A percentile compares a stretch with the other conserved stretches of the same genome.
These are phyloP conservation scores for Aspergillus sp. DNA, from an alignment of 2,329 filamentous ascomycete species.

Conservation along the genomic window DNA sequence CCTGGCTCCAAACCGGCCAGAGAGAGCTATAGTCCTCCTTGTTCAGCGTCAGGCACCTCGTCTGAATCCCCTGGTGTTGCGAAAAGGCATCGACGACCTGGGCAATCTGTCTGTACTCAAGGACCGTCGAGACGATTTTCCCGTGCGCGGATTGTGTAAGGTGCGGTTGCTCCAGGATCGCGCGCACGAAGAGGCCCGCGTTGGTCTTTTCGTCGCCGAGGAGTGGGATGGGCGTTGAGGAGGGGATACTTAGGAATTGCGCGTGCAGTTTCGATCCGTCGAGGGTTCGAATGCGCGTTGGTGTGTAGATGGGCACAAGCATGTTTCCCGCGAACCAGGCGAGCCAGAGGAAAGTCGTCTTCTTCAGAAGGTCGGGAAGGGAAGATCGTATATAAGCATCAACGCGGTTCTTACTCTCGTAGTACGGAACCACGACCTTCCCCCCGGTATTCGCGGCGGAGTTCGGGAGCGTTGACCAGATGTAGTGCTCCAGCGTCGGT, in stretches of 20 bases:
- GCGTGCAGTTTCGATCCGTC: background rate
- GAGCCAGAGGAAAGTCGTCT: constrained; percentile 49
- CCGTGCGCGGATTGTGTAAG: background rate
- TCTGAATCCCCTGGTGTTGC: background rate
- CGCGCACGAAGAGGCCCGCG: background rate
- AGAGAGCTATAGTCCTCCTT: constrained; percentile 34
- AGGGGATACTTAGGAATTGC: background rate
- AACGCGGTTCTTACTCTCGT: background rate
- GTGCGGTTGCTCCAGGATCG: background rate
- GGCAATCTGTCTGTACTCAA: background rate
- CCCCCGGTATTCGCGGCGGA: background rate
- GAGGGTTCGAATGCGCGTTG: constrained; percentile 10
- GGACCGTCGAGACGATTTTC: background rate
- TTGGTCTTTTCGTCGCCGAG: background rate
- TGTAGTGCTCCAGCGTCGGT: constrained; percentile 47
- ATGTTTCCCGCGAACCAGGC: constrained; percentile 44
- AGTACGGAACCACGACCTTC: background rate
- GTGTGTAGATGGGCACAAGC: constrained; percentile 28
- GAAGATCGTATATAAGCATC: background rate
- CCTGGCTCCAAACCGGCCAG: constrained; percentile 36
- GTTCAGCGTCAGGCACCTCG: constrained; percentile 30
- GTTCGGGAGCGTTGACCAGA: constrained; percentile 52
- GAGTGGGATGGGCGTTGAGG: background rate
- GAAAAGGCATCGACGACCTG: background rate
- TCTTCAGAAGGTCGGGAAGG: constrained; percentile 31